These are phyloP conservation scores for Austropuccinia psidii DNA, from an alignment of 1,284 basidiomycete genomes.

Conservation along the genomic window DNA sequence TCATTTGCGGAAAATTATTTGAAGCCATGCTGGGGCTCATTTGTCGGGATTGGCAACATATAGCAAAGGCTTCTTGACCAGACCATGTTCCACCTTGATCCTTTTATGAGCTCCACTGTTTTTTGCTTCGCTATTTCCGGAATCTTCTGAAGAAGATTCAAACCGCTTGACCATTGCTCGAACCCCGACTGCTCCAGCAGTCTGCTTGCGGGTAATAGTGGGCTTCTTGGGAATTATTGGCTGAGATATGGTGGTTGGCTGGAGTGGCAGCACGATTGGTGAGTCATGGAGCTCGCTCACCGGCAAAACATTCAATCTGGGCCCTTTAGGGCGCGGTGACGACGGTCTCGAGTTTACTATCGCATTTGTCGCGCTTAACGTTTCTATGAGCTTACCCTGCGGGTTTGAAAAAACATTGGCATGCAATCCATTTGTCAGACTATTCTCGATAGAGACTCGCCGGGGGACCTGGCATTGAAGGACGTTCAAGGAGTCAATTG, in stretches of 20 bases:
- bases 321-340: conserved; percentile 2
- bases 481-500: neutral
- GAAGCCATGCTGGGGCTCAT: no score
- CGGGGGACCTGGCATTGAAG: neutral
- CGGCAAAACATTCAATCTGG: no score
- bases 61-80: conserved; percentile 29
- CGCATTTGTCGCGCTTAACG: no score
- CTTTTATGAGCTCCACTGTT: neutral
- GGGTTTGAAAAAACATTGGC: no score
- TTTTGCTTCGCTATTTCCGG: neutral
- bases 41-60: conserved; percentile 36
- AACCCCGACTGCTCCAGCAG: conserved; percentile 17
- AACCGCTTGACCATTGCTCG: conserved; percentile 30
- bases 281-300: no score
- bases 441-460: neutral
- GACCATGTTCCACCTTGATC: conserved; percentile 23
- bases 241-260: neutral
- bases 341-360: no score
- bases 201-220: neutral
- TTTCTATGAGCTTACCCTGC: no score
- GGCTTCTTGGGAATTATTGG: neutral
- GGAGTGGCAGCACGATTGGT: no score
- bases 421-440: no score
- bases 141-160: neutral
- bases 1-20: no score